Evolutionary conservation across 352 stramenopile genomes (phyloP), one percentile per base, ranked within the genome.

Genomic region (Pythium pyrilobum): DNA sequence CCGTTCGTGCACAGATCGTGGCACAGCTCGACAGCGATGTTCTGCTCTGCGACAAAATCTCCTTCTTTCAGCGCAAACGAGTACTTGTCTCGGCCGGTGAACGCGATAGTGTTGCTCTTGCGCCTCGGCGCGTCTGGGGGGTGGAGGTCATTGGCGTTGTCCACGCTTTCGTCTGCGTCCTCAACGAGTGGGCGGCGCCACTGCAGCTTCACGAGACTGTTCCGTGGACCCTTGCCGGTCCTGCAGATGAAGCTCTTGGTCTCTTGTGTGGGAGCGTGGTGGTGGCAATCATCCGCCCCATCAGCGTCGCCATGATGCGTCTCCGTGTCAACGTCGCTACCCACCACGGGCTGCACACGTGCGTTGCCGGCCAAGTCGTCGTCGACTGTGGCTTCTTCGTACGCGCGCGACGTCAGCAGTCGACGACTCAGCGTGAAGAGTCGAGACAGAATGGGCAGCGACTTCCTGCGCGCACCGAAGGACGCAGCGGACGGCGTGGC

Each of bases 1-100:
- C 79, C 81, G 38, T 78, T 84, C n/a, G 81, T 67, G 47, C 81
- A 92, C 16, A 92, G 54, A 31, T 92, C 79, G 39, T 92, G 81
- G 39, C 81, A 92, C 37, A 88, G 64, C 41, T 87, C 75, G 1
- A 75, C 69, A 12, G 59, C 64, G 43, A 92, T 79, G 28, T 85
- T 68, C 31, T 85, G 66, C 48, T 82, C 69, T 2, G 74, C 68
- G 9, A 69, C 52, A 12, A 72, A 55, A 16, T 66, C 64, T 4
- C 67, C 56, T 21, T 66, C 36, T 0, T 56, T 36, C 18, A 76
- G 45, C 2, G 45, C n/a, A 28, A 72, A 43, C 12, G 51, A 60
- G 11, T 60, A 32, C 20, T 44, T 53, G 31, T 59, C 16, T 29
- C 31, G 13, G 8, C 42, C 32, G 4, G 32, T 20, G 15, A 32